phyloP scores from a whole-genome alignment of 176 grass and related monocot species.

The Saccharum officinarum region DNA sequence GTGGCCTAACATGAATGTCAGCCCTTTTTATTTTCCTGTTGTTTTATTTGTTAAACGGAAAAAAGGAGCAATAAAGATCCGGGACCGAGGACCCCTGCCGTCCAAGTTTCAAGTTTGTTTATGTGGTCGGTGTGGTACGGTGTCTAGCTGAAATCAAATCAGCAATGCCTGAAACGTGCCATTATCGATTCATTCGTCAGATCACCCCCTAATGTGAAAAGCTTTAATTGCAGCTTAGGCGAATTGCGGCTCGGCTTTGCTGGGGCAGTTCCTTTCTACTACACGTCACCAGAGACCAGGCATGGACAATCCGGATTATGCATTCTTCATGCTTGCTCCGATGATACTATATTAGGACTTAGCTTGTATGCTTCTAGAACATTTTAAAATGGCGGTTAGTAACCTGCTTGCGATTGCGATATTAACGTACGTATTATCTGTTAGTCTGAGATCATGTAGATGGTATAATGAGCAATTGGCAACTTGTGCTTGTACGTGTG shows the following conservation, averaged over 20 bases:
- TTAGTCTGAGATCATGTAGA: no score
- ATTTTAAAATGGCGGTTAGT: no score
- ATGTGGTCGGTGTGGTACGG: neutral
- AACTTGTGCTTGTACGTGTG: no score
- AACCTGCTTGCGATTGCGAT: no score
- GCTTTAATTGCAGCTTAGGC: neutral
- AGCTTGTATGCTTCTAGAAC: neutral
- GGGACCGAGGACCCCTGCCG: neutral
- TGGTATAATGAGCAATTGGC: no score
- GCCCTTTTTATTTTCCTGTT: neutral
- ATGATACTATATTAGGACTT: no score
- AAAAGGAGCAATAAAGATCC: neutral
- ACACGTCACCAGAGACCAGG: conserved; percentile 3
- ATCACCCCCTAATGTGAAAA: neutral
- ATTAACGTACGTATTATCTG: no score
- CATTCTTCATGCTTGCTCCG: no score
- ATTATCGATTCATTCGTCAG: neutral
- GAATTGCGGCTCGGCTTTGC: neutral
- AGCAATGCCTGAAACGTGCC: conserved; percentile 5
- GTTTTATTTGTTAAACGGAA: neutral
- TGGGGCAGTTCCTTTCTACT: neutral
- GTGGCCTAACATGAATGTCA: neutral
- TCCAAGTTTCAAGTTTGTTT: neutral
- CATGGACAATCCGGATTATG: neutral
- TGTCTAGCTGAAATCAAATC: neutral